Base-by-base conservation (phyloP, 2,329 filamentous ascomycete genomes). In the Stachybotrys elegans region DNA sequence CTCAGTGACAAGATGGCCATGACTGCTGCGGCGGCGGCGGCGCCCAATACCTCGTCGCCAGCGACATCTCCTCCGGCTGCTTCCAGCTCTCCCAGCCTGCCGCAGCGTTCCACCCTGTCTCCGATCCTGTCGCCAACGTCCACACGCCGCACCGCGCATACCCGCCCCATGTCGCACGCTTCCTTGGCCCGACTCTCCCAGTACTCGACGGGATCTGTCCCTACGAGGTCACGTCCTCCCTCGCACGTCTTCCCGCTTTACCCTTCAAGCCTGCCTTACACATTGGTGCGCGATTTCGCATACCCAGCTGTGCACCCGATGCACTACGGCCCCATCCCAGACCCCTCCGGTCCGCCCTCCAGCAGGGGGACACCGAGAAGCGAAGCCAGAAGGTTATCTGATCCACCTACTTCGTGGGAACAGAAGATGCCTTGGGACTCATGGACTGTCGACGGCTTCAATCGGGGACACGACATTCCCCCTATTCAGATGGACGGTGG, bases 271-370 rank as follows among this genome's bases (percentile, higher is more conserved):
- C 78, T 96, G 16, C 68, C 87, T 6, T 96, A 96, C 64, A 83
- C 90, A n/a, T 75, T 88, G 36, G 91, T 98, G 52, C 86, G 93
- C 58, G 93, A 98, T 73, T 98, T 97, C 69, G 93, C 93, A 54
- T 98, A 97, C 62, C 82, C 88, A 23, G 62, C 79, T 21, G 76
- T 78, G 44, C 88, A 97, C 64, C 90, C 88, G 35, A 76, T 96
- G 65, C 93, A 97, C 71, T 95, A 95, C 73, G 93, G 93, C 2
- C 87, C 92, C n/a, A 84, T 88, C 14, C 84, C 85, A 29, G 85
- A 90, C 54, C 74, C 81, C 21, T 83, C 81, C 42, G 69, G 73
- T 43, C 80, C 82, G n/a, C 75, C 81, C 8, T 94, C 90, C 1
- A 85, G 84, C 45, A 76, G 86, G 54, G 91, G 86, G n/a, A 95